These are phyloP conservation scores for Allium sativum DNA, from an alignment of 106 monocot genomes.

Conservation along the genomic window DNA sequence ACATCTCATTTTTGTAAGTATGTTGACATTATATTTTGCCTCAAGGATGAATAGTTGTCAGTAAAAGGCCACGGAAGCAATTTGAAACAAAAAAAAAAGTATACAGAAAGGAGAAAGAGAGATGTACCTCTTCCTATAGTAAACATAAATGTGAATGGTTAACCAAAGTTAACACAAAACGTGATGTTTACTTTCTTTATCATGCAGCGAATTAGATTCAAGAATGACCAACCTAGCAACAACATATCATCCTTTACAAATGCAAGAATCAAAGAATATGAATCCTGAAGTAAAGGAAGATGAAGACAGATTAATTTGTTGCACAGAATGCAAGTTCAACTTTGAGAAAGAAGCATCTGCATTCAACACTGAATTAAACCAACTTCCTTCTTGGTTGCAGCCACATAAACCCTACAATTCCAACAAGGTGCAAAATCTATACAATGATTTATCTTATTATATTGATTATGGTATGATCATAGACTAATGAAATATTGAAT, in stretches of 20 bases:
- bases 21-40: not conserved
- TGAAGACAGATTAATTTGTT: slow-evolving; percentile 53
- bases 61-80: too few relatives aligned
- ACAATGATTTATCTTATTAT: too few relatives aligned
- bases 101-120: too few relatives aligned
- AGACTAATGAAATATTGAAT: not conserved
- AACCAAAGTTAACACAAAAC: too few relatives aligned
- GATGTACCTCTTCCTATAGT: too few relatives aligned
- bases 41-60: too few relatives aligned
- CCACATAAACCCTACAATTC: slow-evolving; percentile 24
- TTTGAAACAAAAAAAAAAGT: too few relatives aligned
- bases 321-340: slow-evolving; percentile 51
- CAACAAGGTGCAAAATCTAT: slow-evolving; percentile 32
- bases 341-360: slow-evolving; percentile 62
- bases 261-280: slow-evolving; percentile 19
- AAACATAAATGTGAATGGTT: not conserved
- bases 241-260: slow-evolving; percentile 25
- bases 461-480: not conserved
- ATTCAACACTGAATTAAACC: slow-evolving; percentile 8
- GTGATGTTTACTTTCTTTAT: slow-evolving; percentile 4
- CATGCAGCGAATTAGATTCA: slow-evolving; percentile 37
- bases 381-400: slow-evolving; percentile 64
- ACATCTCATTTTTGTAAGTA: not conserved
- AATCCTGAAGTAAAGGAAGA: slow-evolving; percentile 16
- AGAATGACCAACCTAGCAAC: slow-evolving; percentile 19